Conservation (phyloP, 192 early-diverging fungal genomes). For the Linnemannia exigua region DNA sequence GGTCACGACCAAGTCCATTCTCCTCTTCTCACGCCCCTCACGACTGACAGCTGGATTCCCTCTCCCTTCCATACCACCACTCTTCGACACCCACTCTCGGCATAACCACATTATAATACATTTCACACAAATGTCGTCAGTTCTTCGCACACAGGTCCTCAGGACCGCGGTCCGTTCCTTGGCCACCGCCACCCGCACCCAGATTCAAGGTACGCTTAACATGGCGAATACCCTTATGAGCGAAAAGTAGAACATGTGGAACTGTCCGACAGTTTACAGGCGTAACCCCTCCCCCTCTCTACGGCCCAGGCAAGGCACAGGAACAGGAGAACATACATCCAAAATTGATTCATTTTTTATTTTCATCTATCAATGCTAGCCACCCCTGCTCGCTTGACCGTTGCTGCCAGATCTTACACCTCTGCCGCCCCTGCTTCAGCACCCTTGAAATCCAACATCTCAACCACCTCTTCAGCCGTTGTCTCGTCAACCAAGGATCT, state of each 20-base stretch:
- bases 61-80: not conserved
- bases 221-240: not conserved
- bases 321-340: not conserved
- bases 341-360: not conserved
- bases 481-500: constrained; percentile 53
- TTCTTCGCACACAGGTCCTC: constrained; percentile 45
- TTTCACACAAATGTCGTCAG: constrained; percentile 35
- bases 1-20: not conserved
- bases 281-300: no score
- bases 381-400: constrained; percentile 28
- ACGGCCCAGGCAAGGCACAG: no score
- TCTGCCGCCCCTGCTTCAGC: constrained; percentile 12
- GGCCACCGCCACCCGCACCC: constrained; percentile 19
- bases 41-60: not conserved
- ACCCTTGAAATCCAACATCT: constrained; percentile 55
- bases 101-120: not conserved
- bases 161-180: constrained; percentile 35
- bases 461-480: constrained; percentile 32
- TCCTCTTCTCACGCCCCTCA: not conserved
- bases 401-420: constrained; percentile 39
- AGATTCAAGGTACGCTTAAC: constrained; percentile 39
- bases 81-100: not conserved
- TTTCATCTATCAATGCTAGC: not conserved
- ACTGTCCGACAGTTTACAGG: no score
- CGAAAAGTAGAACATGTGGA: not conserved